Base-by-base conservation (phyloP, 2,329 filamentous ascomycete genomes). In the Endoconidiophora laricicola region DNA sequence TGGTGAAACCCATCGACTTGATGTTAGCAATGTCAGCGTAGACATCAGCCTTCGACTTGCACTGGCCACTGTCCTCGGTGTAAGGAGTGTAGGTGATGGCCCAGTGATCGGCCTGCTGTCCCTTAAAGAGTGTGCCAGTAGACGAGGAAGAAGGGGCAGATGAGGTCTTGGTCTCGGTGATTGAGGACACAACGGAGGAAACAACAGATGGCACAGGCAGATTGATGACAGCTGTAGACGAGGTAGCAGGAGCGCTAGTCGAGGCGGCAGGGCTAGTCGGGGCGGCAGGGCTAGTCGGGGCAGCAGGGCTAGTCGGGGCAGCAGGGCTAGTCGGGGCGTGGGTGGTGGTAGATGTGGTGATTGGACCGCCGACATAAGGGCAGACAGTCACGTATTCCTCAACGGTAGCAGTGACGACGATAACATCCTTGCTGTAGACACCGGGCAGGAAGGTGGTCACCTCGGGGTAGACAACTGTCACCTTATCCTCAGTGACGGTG, bases 31-130 rank as follows among this genome's bases (percentile, higher is more conserved):
- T 72, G 56, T 88, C 82, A 22, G 58, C 49, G 54, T 70, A 61
- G 53, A 90, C 76, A 44, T 73, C 63, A n/a, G 55, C 55, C 54
- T 72, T 65, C 54, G 62, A 60, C 77, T 84, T 86, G 79, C 85
- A 90, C 45, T 66, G 59, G 54, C 75, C 74, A 46, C 67, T 67
- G 48, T 61, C 57, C 54, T 69, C 59, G 57, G 69, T 70, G 69
- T 84, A 91, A 46, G 83, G 83, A 40, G 83, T 85, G 73, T 87
- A 91, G 60, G 83, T 84, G 61, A 90, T 82, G 63, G 76, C 83
- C 71, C 77, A 85, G 61, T 80, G 74, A 63, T 72, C 66, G 48
- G 68, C 70, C 58, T 60, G 57, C 58, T 68, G 67, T 54, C 62
- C 60, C 51, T 69, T 61, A 47, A 53, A 53, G 36, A 53, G 22